Evolutionary conservation across 1,284 basidiomycete genomes (phyloP), one percentile per base, ranked within the genome.

Genomic region (Bjerkandera adusta): DNA sequence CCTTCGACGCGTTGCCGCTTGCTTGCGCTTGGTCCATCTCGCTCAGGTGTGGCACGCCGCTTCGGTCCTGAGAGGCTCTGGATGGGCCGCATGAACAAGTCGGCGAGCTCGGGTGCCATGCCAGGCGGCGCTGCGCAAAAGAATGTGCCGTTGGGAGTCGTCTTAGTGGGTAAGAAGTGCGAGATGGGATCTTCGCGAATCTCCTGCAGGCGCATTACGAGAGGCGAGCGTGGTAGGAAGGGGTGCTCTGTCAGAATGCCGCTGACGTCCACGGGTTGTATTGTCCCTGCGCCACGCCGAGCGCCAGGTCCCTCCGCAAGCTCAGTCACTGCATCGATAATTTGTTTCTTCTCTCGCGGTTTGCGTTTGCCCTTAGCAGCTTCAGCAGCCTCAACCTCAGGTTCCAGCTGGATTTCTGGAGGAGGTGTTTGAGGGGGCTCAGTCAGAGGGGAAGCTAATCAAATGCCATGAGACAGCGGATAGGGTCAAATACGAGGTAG

Each of bases 171-270:
- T 40, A 95, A 68, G 69, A 96, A 95, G 62, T 94, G 85, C 3
- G 84, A 72, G 2, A 89, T 69, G 12, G 93, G 93, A 58, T 97
- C 91, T 20, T 86, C 81, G 29, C 89, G 82, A 57, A 96, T 92
- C 59, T 89, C 84, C 42, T 89, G 75, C 7, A 96, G 73, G 18
- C 86, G 84, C 76, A 92, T 84, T 43, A 92, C 80, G 43, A 88
- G 76, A 1, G 87, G 73, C 10, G 92, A 92, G 24, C 85, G 80
- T 5, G 92, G 91, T 38, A 97, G 81, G 63, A 85, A 94, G 42
- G 83, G 81, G 51, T 92, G 86, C 51, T 85, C 79, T 3, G 83
- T 81, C 35, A 91, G 69, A 52, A 95, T 94, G 44, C 76, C 77
- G 43, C 81, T 83, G 53, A 88, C 78, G 64, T 91, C 85, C 57